phyloP scores from a whole-genome alignment of 2,329 filamentous ascomycete species.

The Phyllosticta paracitricarpa region DNA sequence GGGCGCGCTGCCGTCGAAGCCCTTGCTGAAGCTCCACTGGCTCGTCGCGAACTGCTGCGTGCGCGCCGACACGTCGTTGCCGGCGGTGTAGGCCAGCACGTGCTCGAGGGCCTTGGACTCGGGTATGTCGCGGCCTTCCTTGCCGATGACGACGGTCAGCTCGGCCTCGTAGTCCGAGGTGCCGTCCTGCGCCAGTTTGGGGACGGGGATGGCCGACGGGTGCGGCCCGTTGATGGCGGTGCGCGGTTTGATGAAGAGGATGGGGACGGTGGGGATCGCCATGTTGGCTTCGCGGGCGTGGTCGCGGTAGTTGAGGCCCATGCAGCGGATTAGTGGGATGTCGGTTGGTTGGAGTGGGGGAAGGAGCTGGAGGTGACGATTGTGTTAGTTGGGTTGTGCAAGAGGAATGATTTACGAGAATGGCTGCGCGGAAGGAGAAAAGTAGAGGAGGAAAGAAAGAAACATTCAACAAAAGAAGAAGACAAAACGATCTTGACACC shows the following conservation, averaged over 20 bases:
- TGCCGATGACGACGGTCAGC: constrained; percentile 39
- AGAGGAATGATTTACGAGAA: background rate
- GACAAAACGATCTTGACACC: no score
- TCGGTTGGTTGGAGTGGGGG: constrained; percentile 27
- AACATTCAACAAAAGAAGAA: background rate
- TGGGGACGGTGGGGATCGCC: constrained; percentile 59
- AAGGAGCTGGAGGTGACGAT: constrained; percentile 13
- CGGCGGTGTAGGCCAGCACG: constrained; percentile 44
- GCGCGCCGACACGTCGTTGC: constrained; percentile 47
- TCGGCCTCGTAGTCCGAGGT: constrained; percentile 37
- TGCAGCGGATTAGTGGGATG: constrained; percentile 34
- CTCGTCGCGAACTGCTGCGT: constrained; percentile 38
- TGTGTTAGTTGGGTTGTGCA: background rate
- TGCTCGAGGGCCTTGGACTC: constrained; percentile 37
- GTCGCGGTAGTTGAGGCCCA: constrained; percentile 38
- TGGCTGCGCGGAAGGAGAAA: background rate
- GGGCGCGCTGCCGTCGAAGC: constrained; percentile 47
- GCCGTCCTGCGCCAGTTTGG: constrained; percentile 39
- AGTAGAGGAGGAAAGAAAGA: background rate
- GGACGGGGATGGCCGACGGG: constrained; percentile 36
- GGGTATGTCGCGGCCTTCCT: constrained; percentile 41
- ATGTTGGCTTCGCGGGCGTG: constrained; percentile 41
- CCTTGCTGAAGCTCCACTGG: constrained; percentile 48
- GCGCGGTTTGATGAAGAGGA: constrained; percentile 45
- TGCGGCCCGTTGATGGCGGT: constrained; percentile 31